Percentiles rank a stretch among this genome's conserved stretches.
Conservation (phyloP, 805 yeast species). For the Saccharomycopsis schoenii region DNA sequence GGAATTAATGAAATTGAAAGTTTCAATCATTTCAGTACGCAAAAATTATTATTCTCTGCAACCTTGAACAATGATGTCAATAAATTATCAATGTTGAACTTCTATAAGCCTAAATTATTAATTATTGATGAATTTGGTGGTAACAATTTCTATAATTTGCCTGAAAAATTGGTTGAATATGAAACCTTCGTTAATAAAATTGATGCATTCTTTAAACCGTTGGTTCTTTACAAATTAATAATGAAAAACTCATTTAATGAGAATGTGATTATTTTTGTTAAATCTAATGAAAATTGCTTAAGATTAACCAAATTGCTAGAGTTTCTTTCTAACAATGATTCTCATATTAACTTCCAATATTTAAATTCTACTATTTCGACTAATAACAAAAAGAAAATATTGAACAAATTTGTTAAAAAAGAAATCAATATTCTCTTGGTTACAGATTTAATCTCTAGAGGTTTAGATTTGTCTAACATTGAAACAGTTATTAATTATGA, state of each 20-base stretch:
- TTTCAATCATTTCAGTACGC: slow-evolving; percentile 28
- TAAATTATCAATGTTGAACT: slow-evolving; percentile 60
- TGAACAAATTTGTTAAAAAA: slow-evolving; percentile 50
- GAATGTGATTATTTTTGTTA: slow-evolving; percentile 52
- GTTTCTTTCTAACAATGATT: slow-evolving; percentile 28
- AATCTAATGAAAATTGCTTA: slow-evolving; percentile 81
- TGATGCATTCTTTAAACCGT: slow-evolving; percentile 50
- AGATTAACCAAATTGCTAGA: slow-evolving; percentile 57
- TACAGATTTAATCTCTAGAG: slow-evolving; percentile 94
- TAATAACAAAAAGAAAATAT: slow-evolving; percentile 42
- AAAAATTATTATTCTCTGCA: slow-evolving; percentile 78
- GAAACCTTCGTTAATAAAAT: slow-evolving; percentile 23
- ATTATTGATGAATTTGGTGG: slow-evolving; percentile 56
- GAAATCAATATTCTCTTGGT: slow-evolving; percentile 50
- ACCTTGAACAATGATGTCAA: slow-evolving; percentile 92
- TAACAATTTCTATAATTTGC: slow-evolving; percentile 22
- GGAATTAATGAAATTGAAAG: slow-evolving; percentile 24
- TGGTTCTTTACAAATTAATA: slow-evolving; percentile 53
- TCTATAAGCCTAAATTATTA: slow-evolving; percentile 61
- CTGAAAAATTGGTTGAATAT: slow-evolving; percentile 29
- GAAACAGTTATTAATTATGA: slow-evolving; percentile 82
- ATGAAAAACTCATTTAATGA: slow-evolving; percentile 26
- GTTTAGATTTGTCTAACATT: slow-evolving; percentile 69
- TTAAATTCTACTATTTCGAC: slow-evolving; percentile 52
- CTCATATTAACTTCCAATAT: slow-evolving; percentile 28